Conservation (phyloP, 306 rosid species). For the Albizia julibrissin region DNA sequence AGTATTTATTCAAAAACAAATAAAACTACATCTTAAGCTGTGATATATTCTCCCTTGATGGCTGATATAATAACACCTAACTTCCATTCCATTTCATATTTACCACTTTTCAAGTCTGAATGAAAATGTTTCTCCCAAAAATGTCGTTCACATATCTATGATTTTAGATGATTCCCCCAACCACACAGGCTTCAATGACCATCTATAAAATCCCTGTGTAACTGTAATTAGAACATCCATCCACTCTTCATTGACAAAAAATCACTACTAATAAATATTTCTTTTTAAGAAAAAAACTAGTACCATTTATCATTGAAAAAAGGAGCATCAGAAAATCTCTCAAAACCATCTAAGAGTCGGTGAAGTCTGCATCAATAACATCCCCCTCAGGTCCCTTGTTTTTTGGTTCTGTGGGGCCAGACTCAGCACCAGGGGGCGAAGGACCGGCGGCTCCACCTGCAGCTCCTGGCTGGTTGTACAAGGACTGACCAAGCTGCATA, state of each 20-base stretch:
- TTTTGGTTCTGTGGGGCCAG: constrained; percentile 71
- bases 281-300: not conserved
- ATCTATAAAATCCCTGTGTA: constrained; percentile 39
- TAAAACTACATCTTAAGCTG: not conserved
- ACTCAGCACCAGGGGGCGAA: constrained; percentile 60
- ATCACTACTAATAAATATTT: constrained; percentile 26
- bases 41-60: not conserved
- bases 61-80: not conserved
- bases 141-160: constrained; percentile 25
- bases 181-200: constrained; percentile 23
- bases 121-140: not conserved
- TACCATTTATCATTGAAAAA: not conserved
- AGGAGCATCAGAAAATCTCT: constrained; percentile 2
- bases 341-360: constrained; percentile 63
- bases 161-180: constrained; percentile 34
- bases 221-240: constrained; percentile 11
- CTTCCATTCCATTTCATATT: not conserved
- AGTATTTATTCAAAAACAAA: not conserved
- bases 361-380: constrained; percentile 89
- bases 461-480: constrained; percentile 88
- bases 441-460: constrained; percentile 59
- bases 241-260: constrained; percentile 45
- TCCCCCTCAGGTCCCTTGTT: constrained; percentile 76
- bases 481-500: constrained; percentile 89
- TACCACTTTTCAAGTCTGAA: not conserved